Evolutionary conservation across 75 land plant species (phyloP).

Genomic region (Ceratopteris richardii): DNA sequence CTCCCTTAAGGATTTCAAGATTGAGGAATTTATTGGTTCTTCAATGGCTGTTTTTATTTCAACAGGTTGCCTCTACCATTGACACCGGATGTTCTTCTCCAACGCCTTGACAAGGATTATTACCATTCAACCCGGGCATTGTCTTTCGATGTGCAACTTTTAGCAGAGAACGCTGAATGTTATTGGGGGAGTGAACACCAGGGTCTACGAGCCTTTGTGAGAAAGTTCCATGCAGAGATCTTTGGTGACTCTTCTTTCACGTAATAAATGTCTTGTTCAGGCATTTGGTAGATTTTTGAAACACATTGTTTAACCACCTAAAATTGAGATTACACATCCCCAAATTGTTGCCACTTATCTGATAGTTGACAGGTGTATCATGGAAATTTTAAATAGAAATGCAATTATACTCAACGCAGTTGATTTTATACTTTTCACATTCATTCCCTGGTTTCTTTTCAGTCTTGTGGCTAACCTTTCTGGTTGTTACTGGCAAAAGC

Average conservation of each 20-base stretch:
- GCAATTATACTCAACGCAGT: no score
- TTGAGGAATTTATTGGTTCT: neutral
- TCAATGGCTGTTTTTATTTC: neutral
- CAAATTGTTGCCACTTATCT: no score
- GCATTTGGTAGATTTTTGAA: no score
- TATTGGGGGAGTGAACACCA: constrained; percentile 44
- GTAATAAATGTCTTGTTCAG: no score
- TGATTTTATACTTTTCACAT: no score
- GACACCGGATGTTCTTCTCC: constrained; percentile 50
- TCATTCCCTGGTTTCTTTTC: no score
- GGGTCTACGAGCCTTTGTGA: constrained; percentile 26
- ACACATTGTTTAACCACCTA: no score
- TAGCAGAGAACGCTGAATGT: constrained; percentile 45
- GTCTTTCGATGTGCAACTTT: constrained; percentile 52
- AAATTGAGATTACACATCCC: no score
- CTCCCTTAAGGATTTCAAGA: neutral
- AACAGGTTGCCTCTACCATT: constrained; percentile 77
- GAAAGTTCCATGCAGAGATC: neutral
- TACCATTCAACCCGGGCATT: constrained; percentile 64
- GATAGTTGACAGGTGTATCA: no score
- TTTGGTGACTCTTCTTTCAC: neutral
- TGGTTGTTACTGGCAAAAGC: no score
- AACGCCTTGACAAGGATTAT: constrained; percentile 66
- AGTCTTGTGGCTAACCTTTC: no score
- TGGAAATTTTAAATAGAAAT: no score